A percentile compares a stretch with the other conserved stretches of the same genome.
These are phyloP conservation scores for Mycena citricolor DNA, from an alignment of 1,284 basidiomycete species.

Conservation along the genomic window DNA sequence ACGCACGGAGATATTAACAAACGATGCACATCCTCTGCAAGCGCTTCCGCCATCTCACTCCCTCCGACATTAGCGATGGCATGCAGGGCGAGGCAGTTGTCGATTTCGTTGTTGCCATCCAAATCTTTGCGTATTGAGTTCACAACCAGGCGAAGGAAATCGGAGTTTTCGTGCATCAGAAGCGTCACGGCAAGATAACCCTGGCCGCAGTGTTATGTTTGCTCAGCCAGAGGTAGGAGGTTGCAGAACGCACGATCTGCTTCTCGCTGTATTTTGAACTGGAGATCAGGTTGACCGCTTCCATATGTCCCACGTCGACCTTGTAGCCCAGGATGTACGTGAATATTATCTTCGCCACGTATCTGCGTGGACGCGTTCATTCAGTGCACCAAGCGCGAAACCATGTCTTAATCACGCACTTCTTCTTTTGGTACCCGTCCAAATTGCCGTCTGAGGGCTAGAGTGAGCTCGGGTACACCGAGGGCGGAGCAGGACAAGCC, in stretches of 20 bases:
- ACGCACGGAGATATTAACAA: conserved; percentile 93
- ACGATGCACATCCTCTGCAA: conserved; percentile 92
- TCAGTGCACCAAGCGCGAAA: conserved; percentile 9
- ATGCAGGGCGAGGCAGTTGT: conserved; percentile 95
- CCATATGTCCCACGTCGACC: conserved; percentile 99
- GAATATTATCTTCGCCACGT: conserved; percentile 96
- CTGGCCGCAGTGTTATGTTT: conserved; percentile 38
- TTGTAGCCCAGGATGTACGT: conserved; percentile 99
- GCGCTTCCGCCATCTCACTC: conserved; percentile 96
- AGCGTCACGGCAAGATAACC: conserved; percentile 97
- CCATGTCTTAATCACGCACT: conserved; percentile 54
- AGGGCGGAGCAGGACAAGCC: conserved; percentile 44
- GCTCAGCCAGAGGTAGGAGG: conserved; percentile 2
- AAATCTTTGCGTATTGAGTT: conserved; percentile 98
- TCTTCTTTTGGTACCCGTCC: conserved; percentile 99
- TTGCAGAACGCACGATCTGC: conserved; percentile 78
- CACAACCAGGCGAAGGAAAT: conserved; percentile 92
- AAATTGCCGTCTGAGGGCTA: conserved; percentile 82
- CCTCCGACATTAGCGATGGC: conserved; percentile 98
- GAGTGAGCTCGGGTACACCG: conserved; percentile 6
- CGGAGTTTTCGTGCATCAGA: conserved; percentile 98
- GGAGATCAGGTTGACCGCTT: conserved; percentile 96
- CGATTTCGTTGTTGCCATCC: conserved; percentile 92
- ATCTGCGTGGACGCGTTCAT: conserved; percentile 47
- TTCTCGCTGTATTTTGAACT: conserved; percentile 98